Evolutionary conservation across 495 filamentous ascomycete genomes (phyloP).

Genomic region (Aspergillus bertholletiae): DNA sequence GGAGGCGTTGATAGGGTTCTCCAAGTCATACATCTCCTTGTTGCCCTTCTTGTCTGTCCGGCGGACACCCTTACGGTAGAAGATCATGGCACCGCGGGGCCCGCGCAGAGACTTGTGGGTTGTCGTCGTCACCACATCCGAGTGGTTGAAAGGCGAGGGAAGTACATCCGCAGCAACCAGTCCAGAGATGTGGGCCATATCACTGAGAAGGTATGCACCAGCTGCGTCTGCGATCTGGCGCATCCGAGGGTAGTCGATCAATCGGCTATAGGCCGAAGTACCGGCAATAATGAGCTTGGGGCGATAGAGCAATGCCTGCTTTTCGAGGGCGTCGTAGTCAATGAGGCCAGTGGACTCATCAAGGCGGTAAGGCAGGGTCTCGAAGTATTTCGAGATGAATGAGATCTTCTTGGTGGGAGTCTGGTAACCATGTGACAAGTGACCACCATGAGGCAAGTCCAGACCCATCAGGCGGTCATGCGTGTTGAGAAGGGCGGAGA

Average conservation of each 20-base stretch:
- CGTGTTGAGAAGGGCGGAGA: conserved; percentile 84
- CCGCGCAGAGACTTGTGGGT: conserved; percentile 96
- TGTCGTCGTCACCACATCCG: conserved; percentile 97
- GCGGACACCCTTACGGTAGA: conserved; percentile 89
- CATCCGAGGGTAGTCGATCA: conserved; percentile 90
- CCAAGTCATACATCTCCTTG: conserved; percentile 82
- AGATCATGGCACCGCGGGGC: conserved; percentile 95
- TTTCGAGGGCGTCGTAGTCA: conserved; percentile 87
- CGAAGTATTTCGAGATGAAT: conserved; percentile 96
- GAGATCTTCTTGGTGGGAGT: conserved; percentile 98
- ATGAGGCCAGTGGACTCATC: conserved; percentile 89
- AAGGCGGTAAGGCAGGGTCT: conserved; percentile 91
- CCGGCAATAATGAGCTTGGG: conserved; percentile 95
- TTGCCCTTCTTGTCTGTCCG: conserved; percentile 84
- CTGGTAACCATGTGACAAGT: conserved; percentile 97
- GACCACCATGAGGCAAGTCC: conserved; percentile 93
- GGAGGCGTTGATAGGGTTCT: conserved; percentile 89
- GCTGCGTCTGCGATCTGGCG: conserved; percentile 82
- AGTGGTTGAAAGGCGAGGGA: conserved; percentile 81
- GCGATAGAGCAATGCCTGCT: conserved; percentile 79
- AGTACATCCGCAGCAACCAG: conserved; percentile 88
- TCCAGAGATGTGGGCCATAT: conserved; percentile 98
- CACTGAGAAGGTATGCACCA: conserved; percentile 87
- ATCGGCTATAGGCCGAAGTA: conserved; percentile 88
- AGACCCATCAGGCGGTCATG: conserved; percentile 97